These are phyloP conservation scores for Cucumis hystrix DNA, from an alignment of 306 rosid species.

Conservation along the genomic window DNA sequence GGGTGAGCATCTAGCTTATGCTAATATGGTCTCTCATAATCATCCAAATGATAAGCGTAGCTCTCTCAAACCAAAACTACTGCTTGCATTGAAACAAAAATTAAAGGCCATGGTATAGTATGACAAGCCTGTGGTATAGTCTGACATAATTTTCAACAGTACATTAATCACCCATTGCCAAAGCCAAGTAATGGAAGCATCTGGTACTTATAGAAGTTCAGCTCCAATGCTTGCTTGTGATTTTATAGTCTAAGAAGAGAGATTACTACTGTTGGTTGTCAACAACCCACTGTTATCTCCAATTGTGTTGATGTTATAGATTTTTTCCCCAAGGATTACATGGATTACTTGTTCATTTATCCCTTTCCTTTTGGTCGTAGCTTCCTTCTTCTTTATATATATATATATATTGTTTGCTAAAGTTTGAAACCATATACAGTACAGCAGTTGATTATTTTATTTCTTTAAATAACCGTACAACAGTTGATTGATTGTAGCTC, in stretches of 20 bases:
- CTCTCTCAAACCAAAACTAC: neutral
- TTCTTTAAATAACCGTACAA: neutral
- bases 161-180: neutral
- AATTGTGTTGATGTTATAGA: neutral
- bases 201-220: neutral
- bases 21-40: neutral
- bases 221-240: neutral
- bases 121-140: neutral
- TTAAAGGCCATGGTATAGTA: neutral
- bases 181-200: neutral
- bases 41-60: neutral
- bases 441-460: neutral
- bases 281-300: neutral
- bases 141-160: neutral
- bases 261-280: neutral
- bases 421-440: neutral
- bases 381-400: neutral
- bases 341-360: neutral
- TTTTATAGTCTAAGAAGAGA: neutral
- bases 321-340: neutral
- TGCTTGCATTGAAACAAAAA: neutral
- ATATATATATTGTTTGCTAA: neutral
- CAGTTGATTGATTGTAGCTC: slow-evolving; percentile 1
- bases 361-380: neutral
- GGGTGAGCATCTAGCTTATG: slow-evolving; percentile 45